phyloP scores from a whole-genome alignment of 2,329 filamentous ascomycete genomes.

The Calonectria fujianensis region DNA sequence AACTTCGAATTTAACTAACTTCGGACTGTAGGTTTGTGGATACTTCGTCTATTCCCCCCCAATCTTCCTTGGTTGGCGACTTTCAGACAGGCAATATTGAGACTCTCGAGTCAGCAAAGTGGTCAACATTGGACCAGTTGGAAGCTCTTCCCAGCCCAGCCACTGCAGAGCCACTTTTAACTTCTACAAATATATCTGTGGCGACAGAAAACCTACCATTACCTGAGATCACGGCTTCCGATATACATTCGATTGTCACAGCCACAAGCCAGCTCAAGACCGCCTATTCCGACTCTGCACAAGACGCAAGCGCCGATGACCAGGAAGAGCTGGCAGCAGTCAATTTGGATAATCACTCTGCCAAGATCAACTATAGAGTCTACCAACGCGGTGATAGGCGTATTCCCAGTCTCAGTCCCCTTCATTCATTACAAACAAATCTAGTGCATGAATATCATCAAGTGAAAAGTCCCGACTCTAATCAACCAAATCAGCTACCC shows the following conservation, averaged over 20 bases:
- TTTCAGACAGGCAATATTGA: neutral
- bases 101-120: neutral
- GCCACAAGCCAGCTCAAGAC: neutral
- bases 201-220: neutral
- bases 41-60: neutral
- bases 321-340: too few species aligned
- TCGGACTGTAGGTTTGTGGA: neutral
- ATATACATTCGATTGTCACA: neutral
- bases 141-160: neutral
- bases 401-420: too few species aligned
- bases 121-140: neutral
- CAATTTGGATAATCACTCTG: too few species aligned
- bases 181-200: neutral
- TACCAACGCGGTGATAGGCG: too few species aligned
- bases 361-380: too few species aligned
- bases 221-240: neutral
- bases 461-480: neutral
- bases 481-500: neutral
- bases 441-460: neutral
- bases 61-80: neutral
- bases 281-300: neutral
- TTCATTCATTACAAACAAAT: neutral
- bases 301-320: neutral
- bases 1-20: neutral
- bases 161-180: neutral